A percentile compares a stretch with the other conserved stretches of the same genome.
These are phyloP conservation scores for Tolypocladium amazonense DNA, from an alignment of 2,329 filamentous ascomycete genomes.

Conservation along the genomic window DNA sequence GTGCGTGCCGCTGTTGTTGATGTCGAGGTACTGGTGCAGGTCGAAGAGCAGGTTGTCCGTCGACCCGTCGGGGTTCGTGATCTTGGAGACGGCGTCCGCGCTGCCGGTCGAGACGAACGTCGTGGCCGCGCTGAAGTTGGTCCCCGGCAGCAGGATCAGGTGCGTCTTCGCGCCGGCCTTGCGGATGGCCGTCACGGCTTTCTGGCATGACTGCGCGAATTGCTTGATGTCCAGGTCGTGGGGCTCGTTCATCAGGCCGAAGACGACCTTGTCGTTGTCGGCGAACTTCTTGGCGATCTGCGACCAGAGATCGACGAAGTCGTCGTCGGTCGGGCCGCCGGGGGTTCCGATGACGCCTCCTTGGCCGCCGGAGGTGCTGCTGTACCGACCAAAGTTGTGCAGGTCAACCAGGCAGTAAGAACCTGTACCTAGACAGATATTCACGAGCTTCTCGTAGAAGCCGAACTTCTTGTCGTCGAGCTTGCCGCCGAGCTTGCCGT, in stretches of 20 bases:
- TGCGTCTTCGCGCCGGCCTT: slow-evolving; percentile 52
- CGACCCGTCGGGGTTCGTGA: slow-evolving; percentile 50
- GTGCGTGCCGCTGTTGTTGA: slow-evolving; percentile 43
- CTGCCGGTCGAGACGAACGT: slow-evolving; percentile 37
- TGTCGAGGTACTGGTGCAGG: slow-evolving; percentile 51
- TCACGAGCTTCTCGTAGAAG: slow-evolving; percentile 44
- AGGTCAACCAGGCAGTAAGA: slow-evolving; percentile 50
- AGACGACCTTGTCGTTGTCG: slow-evolving; percentile 38
- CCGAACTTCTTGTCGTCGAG: slow-evolving; percentile 37
- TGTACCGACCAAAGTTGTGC: slow-evolving; percentile 32
- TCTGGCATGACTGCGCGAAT: slow-evolving; percentile 53
- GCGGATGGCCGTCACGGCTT: slow-evolving; percentile 54
- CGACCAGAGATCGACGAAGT: slow-evolving; percentile 48
- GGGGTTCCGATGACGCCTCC: slow-evolving; percentile 49
- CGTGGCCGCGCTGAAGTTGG: slow-evolving; percentile 42
- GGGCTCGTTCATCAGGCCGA: slow-evolving; percentile 63
- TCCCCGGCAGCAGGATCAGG: slow-evolving; percentile 50
- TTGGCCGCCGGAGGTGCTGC: no score
- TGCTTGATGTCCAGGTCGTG: slow-evolving; percentile 44
- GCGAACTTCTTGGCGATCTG: slow-evolving; percentile 49
- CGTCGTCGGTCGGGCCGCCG: slow-evolving; percentile 48
- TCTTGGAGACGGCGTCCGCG: slow-evolving; percentile 36
- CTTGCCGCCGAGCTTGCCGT: slow-evolving; percentile 35
- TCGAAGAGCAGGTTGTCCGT: slow-evolving; percentile 47
- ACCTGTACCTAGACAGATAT: slow-evolving; percentile 44